These are phyloP conservation scores for Pichia eremophila DNA, from an alignment of 805 yeast genomes.

Conservation along the genomic window DNA sequence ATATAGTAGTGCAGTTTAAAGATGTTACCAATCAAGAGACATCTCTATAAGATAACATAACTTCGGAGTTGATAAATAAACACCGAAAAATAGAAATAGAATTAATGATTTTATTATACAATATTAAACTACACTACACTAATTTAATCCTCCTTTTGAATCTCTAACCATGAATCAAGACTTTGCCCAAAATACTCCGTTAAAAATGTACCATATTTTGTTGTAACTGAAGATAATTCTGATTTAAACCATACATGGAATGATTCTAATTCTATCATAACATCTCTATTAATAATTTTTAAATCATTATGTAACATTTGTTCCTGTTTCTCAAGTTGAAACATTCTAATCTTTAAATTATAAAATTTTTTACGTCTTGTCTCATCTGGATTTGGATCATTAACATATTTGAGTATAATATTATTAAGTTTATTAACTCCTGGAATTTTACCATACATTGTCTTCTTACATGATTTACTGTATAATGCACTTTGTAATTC, in stretches of 20 bases:
- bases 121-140: no score
- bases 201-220: not conserved
- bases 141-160: not conserved
- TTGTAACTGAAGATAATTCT: conserved; percentile 17
- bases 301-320: conserved; percentile 21
- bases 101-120: no score
- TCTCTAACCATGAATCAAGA: conserved; percentile 7
- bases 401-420: conserved; percentile 24
- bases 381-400: conserved; percentile 28
- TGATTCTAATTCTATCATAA: conserved; percentile 17
- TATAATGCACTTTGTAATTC: conserved; percentile 25
- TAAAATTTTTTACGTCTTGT: conserved; percentile 25
- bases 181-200: conserved; percentile 2
- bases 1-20: no score
- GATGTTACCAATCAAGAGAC: no score
- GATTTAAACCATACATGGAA: conserved; percentile 27
- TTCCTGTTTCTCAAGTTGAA: conserved; percentile 25
- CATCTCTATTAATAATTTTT: conserved; percentile 15
- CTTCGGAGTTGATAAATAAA: no score
- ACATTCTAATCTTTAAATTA: conserved; percentile 22
- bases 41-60: no score
- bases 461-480: conserved; percentile 18
- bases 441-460: conserved; percentile 26
- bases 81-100: no score
- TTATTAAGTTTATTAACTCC: conserved; percentile 28